phyloP scores from a whole-genome alignment of 2,329 filamentous ascomycete genomes.

The Alternaria infectoria region DNA sequence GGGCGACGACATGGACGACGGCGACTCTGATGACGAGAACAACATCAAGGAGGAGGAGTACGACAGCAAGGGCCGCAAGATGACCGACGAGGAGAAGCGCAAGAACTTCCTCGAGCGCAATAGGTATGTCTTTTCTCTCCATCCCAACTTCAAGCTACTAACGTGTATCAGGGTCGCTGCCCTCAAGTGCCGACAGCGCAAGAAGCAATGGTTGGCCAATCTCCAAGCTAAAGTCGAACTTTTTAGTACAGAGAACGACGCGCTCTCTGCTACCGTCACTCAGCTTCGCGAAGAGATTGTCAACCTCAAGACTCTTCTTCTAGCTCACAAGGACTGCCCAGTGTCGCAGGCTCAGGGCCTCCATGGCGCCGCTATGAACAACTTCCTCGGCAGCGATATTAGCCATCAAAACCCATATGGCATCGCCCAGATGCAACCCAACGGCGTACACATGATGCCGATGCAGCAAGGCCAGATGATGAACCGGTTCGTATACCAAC shows the following conservation, averaged over 20 bases:
- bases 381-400: conserved; percentile 55
- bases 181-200: conserved; percentile 93
- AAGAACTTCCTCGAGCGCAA: conserved; percentile 98
- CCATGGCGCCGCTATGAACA: conserved; percentile 57
- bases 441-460: conserved; percentile 51
- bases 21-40: conserved; percentile 47
- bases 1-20: conserved; percentile 58
- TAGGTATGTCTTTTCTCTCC: conserved; percentile 66
- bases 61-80: conserved; percentile 72
- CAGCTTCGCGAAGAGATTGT: conserved; percentile 91
- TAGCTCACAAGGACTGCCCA: conserved; percentile 96
- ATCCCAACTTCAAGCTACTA: conserved; percentile 17
- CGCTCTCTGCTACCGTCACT: conserved; percentile 80
- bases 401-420: conserved; percentile 57
- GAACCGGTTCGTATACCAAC: conserved; percentile 46
- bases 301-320: conserved; percentile 87
- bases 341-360: conserved; percentile 87
- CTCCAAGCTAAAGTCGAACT: conserved; percentile 94
- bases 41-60: conserved; percentile 48
- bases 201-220: conserved; percentile 98
- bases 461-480: conserved; percentile 49
- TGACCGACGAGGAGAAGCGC: conserved; percentile 98
- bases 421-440: conserved; percentile 53
- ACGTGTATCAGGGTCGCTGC: conserved; percentile 76
- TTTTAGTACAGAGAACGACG: conserved; percentile 90